Evolutionary conservation across 1,284 basidiomycete species (phyloP).

Genomic region (Marasmius oreades): DNA sequence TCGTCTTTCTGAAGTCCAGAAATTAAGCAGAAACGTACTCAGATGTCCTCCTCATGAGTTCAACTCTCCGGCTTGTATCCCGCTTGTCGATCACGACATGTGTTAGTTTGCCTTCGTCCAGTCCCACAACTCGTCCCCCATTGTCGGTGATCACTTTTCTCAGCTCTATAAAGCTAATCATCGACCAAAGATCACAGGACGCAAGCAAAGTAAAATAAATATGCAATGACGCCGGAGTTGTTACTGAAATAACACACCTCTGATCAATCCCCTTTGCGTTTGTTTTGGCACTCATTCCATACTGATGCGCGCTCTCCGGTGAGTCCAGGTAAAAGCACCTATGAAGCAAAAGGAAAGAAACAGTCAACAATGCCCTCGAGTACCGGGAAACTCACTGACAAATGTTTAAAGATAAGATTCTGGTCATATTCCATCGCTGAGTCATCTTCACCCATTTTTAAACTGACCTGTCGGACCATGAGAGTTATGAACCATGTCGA

Average conservation of each 20-base stretch:
- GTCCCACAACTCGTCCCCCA: constrained; percentile 67
- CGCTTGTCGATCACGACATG: constrained; percentile 82
- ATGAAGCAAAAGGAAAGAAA: not conserved
- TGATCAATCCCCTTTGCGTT: constrained; percentile 49
- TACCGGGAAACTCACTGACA: constrained; percentile 46
- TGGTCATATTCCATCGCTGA: constrained; percentile 73
- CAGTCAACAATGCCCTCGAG: not conserved
- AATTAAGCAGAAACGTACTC: constrained; percentile 41
- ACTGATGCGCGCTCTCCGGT: constrained; percentile 61
- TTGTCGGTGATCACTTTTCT: constrained; percentile 53
- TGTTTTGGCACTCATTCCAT: constrained; percentile 57
- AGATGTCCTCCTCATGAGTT: constrained; percentile 67
- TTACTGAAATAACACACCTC: constrained; percentile 37
- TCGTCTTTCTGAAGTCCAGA: not conserved
- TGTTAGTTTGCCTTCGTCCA: constrained; percentile 76
- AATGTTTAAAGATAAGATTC: constrained; percentile 71
- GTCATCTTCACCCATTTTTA: constrained; percentile 66
- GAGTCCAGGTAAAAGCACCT: constrained; percentile 90
- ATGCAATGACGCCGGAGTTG: not conserved
- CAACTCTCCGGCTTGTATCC: constrained; percentile 65
- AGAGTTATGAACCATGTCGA: constrained; percentile 1
- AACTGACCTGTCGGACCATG: constrained; percentile 25
- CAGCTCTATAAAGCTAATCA: constrained; percentile 54
- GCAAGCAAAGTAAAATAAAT: constrained; percentile 3
- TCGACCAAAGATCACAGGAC: not conserved